Percentiles rank a stretch among this genome's conserved stretches.
These are phyloP conservation scores for Endogone sp. DNA, from an alignment of 192 early-diverging fungal species.

Conservation along the genomic window DNA sequence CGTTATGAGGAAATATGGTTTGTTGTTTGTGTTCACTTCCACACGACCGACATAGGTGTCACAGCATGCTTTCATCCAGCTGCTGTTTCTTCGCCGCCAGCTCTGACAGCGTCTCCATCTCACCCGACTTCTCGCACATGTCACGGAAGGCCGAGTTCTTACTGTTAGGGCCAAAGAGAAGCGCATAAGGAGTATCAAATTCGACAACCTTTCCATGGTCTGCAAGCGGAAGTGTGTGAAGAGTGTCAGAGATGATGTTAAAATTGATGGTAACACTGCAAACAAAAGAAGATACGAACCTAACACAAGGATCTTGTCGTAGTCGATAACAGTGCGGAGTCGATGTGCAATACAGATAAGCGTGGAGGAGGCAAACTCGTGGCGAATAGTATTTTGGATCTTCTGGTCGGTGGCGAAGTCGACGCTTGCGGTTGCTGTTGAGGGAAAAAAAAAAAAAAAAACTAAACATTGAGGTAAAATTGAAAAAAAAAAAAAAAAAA, in stretches of 20 bases:
- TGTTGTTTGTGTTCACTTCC: too few species aligned
- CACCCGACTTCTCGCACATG: slow-evolving; percentile 83
- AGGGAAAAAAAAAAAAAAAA: not conserved
- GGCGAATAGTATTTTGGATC: slow-evolving; percentile 81
- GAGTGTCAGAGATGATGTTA: not conserved
- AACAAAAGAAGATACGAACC: not conserved
- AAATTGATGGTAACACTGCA: not conserved
- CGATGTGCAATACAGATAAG: slow-evolving; percentile 86
- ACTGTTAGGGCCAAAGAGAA: not conserved
- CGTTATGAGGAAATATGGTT: too few species aligned
- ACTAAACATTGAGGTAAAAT: not conserved
- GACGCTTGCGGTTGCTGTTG: slow-evolving; percentile 64
- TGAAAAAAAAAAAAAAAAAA: too few species aligned
- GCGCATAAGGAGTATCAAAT: slow-evolving; percentile 1
- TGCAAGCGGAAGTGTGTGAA: too few species aligned
- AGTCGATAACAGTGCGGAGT: slow-evolving; percentile 73
- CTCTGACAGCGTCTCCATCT: slow-evolving; percentile 61
- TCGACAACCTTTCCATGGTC: slow-evolving; percentile 7
- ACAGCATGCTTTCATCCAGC: too few species aligned
- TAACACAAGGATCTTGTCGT: slow-evolving; percentile 69
- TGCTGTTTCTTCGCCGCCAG: not conserved
- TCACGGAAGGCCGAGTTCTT: slow-evolving; percentile 40
- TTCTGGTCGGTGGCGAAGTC: slow-evolving; percentile 75
- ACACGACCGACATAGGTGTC: too few species aligned
- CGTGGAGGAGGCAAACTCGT: slow-evolving; percentile 66